Evolutionary conservation across 2,329 filamentous ascomycete species (phyloP), one percentile per base, ranked within the genome.

Genomic region (Exophiala oligosperma): DNA sequence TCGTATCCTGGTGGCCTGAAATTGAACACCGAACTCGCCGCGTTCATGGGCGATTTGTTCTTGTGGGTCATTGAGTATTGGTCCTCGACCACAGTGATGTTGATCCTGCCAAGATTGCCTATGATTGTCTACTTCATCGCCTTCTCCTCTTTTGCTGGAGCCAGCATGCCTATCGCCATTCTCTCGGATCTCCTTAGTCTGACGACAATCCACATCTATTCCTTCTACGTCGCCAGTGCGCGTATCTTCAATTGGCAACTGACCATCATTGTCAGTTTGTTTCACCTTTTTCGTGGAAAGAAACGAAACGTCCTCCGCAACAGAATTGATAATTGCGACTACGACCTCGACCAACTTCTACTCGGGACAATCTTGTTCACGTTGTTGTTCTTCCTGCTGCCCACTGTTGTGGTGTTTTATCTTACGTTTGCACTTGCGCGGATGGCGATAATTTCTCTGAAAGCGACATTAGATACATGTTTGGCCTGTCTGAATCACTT

Each of bases 201-300:
- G 48, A 80, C 97, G 59, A 99, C 95, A 1, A 79, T 99, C 37
- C 94, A 99, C 74, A 97, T 99, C 56, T 96, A 97, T 78, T 96
- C 90, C 1, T 99, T 99, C 73, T 99, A 99, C 74, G 88, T 97
- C 57, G 93, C 95, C 14, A 96, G 92, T 7, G 94, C 94, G 2
- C 88, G 94, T 52, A 97, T 99, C 69, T 99, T 93, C 74, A 92
- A 97, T 76, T 99, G 94, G 94, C 94, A 99, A 75, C 86, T 99
- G 61, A 96, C 90, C 2, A 97, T 99, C 62, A 88, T 99, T 64
- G 88, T 93, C 64, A 97, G 93, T 9, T 85, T 99, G n/a, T 99
- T 99, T 74, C 95, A 99, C 72, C 86, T 99, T 8, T 99, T 99
- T 72, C 90, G 93, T 32, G 95, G 94, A 58, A 97, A 97, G 78